phyloP scores from a whole-genome alignment of 352 stramenopile genomes.

The Halophytophthora batemanensis region DNA sequence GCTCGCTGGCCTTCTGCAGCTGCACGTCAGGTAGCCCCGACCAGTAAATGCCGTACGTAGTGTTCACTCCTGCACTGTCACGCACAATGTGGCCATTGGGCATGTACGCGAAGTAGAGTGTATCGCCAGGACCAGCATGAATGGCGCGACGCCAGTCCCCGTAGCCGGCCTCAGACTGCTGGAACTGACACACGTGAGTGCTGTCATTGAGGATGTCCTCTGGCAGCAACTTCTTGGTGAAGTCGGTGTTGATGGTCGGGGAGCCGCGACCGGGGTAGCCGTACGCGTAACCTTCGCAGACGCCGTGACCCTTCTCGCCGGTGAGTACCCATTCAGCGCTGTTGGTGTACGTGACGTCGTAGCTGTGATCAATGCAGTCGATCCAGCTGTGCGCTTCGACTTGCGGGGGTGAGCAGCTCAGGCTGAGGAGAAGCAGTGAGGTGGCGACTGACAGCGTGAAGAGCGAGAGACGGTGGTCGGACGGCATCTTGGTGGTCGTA shows the following conservation, averaged over 20 bases:
- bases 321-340: constrained; percentile 26
- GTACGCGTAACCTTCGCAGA: constrained; percentile 35
- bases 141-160: not conserved
- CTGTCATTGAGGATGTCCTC: not conserved
- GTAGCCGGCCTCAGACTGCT: not conserved
- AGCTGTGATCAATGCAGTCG: constrained; percentile 36
- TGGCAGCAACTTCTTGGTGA: constrained; percentile 24
- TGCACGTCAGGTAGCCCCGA: constrained; percentile 16
- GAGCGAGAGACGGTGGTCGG: too few relatives aligned
- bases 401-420: too few relatives aligned
- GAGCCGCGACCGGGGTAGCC: constrained; percentile 28
- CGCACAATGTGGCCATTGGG: constrained; percentile 3
- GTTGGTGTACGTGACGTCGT: constrained; percentile 28
- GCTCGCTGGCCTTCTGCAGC: constrained; percentile 28
- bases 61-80: constrained; percentile 15
- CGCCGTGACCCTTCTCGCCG: constrained; percentile 19
- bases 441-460: too few relatives aligned
- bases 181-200: not conserved
- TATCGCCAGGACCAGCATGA: too few relatives aligned
- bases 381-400: constrained; percentile 26
- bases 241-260: constrained; percentile 17
- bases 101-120: constrained; percentile 17
- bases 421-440: too few relatives aligned
- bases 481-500: too few relatives aligned
- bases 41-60: constrained; percentile 36